Base-by-base conservation (phyloP, 805 yeast genomes). In the Candida endomychidarum region DNA sequence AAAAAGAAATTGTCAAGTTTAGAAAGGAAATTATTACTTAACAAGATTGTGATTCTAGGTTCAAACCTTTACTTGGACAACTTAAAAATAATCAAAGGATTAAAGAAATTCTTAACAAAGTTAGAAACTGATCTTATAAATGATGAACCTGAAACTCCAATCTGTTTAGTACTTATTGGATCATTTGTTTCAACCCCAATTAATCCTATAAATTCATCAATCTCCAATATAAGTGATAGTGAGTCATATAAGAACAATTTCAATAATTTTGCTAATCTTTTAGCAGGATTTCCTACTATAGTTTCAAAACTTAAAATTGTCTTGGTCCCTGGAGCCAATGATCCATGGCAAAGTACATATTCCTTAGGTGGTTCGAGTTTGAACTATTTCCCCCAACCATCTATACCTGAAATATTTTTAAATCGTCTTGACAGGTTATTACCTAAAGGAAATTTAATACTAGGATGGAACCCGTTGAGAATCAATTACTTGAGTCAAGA, bases 261-360 rank as follows among this genome's bases (percentile, higher is more conserved):
- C 61, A 96, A 90, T 52, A 67, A 78, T 2, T 67, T 93, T 11
- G 91, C 95, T 0, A 67, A 71, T 2, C 52, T 87, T 2, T 54
- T 93, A 14, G 74, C 81, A 8, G 69, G 74, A 34, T 85, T 67
- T 50, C 84, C 87, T 0, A 55, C 58, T 3, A 60, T 88, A 5
- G 63, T 80, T 10, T 54, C 64, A 6, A 55, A 63, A 5, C 72
- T 84, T 20, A 80, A 83, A 37, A 60, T 93, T 20, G 63, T 88
- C 1, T 77, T 93, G 43, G 67, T 91, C 1, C 97, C 98, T 0
- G 98, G 99, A 1, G 78, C 79, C 29, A 85, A 87, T 50, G 99
- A 93, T 61, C 96, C 96, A 0, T 93, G 98, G 97, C 81, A 81
- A 24, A 77, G 93, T 1, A 69, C 81, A 40, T 75, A 74, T 34